Evolutionary conservation across 1,284 basidiomycete genomes (phyloP), one percentile per base, ranked within the genome.

Genomic region (Phenoliferia sp.): DNA sequence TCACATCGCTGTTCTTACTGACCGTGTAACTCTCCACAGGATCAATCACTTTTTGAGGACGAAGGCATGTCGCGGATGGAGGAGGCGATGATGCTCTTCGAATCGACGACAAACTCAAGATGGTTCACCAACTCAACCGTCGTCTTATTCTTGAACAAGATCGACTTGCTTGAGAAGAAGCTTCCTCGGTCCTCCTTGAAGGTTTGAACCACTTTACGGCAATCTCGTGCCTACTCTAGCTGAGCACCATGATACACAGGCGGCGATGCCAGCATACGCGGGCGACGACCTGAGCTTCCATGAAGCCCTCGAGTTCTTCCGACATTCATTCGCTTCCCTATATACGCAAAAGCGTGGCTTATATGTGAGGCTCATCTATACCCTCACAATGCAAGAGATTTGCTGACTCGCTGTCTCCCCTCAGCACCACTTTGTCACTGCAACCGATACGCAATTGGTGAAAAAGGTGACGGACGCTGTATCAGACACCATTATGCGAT

Each of bases 1-100:
- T 90, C 70, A 52, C 59, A 58, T n/a, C 63, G 74, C 1, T 71
- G 71, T 48, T 73, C 74, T 52, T 70, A 70, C 70, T 17, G 69
- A 67, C 31, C 22, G 19, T 31, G 28, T 12, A 44, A 44, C 15
- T 44, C 12, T 44, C 39, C 39, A 44, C 39, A 44, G 39, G 39
- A 52, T 26, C 48, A 52, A 26, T 19, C 28, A 19, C 48, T 52
- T 6, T 26, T 52, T 26, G 48, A 52, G 48, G 48, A 52, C 9
- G 28, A 19, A 22, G 48, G 48, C 48, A 19, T n/a, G 48, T n/a
- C 22, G 22, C 48, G 48, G 7, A 52, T 52, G 48, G 28, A 52
- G 22, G 48, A 52, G 48, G 22, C 48, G 48, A 19, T 52, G 9
- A 26, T 52, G 48, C 48, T 65, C 32, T 58, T 57, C 29, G 17